These are phyloP conservation scores for Litsea cubeba DNA, from an alignment of 164 flowering plant genomes.

Conservation along the genomic window DNA sequence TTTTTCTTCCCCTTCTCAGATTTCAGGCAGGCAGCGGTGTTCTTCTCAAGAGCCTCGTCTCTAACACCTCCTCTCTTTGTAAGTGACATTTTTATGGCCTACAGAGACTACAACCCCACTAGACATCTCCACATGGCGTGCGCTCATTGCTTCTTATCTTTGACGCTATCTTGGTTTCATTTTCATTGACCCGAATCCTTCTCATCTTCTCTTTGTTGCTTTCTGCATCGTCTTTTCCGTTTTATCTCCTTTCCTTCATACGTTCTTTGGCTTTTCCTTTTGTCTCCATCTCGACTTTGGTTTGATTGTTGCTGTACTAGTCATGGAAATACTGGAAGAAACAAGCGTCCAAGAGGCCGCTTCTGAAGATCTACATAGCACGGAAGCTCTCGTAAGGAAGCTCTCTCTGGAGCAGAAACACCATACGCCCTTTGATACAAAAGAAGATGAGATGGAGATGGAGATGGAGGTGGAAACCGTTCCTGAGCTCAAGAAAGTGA, in stretches of 20 bases:
- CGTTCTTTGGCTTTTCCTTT: not conserved
- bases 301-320: not conserved
- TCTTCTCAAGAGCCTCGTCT: too few relatives aligned
- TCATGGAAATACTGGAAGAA: constrained; percentile 70
- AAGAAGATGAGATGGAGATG: constrained; percentile 52
- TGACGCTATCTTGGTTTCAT: constrained; percentile 3
- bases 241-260: too few relatives aligned
- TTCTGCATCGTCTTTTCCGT: not conserved
- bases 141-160: not conserved
- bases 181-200: constrained; percentile 19
- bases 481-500: constrained; percentile 57
- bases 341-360: constrained; percentile 73
- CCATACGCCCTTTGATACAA: constrained; percentile 26
- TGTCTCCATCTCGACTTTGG: not conserved
- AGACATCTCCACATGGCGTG: not conserved
- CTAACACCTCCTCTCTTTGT: too few relatives aligned
- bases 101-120: not conserved
- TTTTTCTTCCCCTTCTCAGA: too few relatives aligned
- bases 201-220: not conserved
- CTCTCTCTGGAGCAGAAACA: constrained; percentile 30
- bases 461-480: too few relatives aligned
- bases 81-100: too few relatives aligned
- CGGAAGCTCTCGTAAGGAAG: constrained; percentile 54
- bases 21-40: too few relatives aligned
- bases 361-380: constrained; percentile 67